Evolutionary conservation across 495 filamentous ascomycete species (phyloP), one percentile per base, ranked within the genome.

Genomic region (Penicillium bovifimosum): DNA sequence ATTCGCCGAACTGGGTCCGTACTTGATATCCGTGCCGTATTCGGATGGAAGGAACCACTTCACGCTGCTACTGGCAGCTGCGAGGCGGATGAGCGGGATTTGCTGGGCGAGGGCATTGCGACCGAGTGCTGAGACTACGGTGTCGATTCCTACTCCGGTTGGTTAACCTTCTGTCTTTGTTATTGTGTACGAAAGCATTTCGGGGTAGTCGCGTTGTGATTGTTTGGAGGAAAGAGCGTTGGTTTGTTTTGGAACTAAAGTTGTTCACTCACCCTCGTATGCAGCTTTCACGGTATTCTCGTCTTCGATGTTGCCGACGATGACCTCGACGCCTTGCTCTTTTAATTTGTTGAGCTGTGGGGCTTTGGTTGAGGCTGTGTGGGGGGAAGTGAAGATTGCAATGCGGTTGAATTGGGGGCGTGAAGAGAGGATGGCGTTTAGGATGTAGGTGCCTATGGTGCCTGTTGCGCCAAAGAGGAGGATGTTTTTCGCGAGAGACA

Each of bases 21-120:
- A 84, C 61, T 85, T 84, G 54, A 88, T 84, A 50, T 88, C 86
- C 0, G 86, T 90, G 51, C 86, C 86, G 58, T 84, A 88, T 61
- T 88, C 86, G 16, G 81, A 86, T 5, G 86, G 85, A 54, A 86
- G 76, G 68, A 88, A 88, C 71, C 81, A 81, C 53, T 80, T 75
- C 16, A 90, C 79, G 35, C 61, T 69, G 1, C 71, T 60, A 13
- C 76, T 75, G 29, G 71, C 71, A 41, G 81, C 79, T 33, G 84
- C 84, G 10, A 84, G 72, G 41, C 68, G 66, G 47, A 88, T 72
- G 0, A 87, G 71, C 0, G 76, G 67, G 52, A 85, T 77, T 59
- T 87, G 85, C 13, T 71, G 65, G 3, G 75, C 68, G 6, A 88
- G 72, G 5, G 76, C 75, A 26, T 71, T 74, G 47, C 85, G 76